These are phyloP conservation scores for Physcomitrellopsis africana DNA, from an alignment of 225 moss, liverwort and hornwort genomes.

Conservation along the genomic window DNA sequence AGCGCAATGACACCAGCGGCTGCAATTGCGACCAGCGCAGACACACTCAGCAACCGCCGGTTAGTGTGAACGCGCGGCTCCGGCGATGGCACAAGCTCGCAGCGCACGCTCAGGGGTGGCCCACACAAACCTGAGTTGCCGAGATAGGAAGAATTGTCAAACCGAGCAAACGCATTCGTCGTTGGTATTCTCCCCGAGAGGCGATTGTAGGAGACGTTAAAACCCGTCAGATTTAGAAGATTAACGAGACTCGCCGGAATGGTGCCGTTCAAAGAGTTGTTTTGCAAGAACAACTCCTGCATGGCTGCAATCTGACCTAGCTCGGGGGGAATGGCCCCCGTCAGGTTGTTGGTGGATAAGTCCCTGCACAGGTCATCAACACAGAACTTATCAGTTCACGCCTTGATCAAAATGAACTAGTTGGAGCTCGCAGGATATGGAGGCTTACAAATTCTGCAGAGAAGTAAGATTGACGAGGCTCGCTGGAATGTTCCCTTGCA, in stretches of 20 bases:
- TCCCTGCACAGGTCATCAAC: slow-evolving; percentile 36
- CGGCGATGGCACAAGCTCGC: slow-evolving; percentile 33
- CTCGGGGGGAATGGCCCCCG: slow-evolving; percentile 40
- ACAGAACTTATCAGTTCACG: neutral
- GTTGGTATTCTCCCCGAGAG: slow-evolving; percentile 66
- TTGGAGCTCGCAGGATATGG: too few species aligned
- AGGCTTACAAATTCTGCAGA: slow-evolving; percentile 43
- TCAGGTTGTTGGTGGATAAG: slow-evolving; percentile 47
- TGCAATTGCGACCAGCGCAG: slow-evolving; percentile 80
- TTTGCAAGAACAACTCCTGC: slow-evolving; percentile 36
- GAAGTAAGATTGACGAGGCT: slow-evolving; percentile 42
- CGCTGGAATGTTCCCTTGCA: slow-evolving; percentile 46
- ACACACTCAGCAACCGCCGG: slow-evolving; percentile 61
- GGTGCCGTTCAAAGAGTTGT: slow-evolving; percentile 64
- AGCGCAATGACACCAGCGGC: slow-evolving; percentile 81
- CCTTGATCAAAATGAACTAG: too few species aligned
- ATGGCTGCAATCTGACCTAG: slow-evolving; percentile 36
- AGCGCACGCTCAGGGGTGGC: slow-evolving; percentile 54
- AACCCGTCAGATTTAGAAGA: slow-evolving; percentile 44
- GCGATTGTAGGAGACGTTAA: slow-evolving; percentile 74
- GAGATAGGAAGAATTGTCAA: slow-evolving; percentile 66
- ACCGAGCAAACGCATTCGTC: slow-evolving; percentile 47
- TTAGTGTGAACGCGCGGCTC: slow-evolving; percentile 26
- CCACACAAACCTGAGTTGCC: slow-evolving; percentile 79
- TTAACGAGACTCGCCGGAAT: slow-evolving; percentile 64